Base-by-base conservation (phyloP, 2,329 filamentous ascomycete species). In the Peltaster fructicola region DNA sequence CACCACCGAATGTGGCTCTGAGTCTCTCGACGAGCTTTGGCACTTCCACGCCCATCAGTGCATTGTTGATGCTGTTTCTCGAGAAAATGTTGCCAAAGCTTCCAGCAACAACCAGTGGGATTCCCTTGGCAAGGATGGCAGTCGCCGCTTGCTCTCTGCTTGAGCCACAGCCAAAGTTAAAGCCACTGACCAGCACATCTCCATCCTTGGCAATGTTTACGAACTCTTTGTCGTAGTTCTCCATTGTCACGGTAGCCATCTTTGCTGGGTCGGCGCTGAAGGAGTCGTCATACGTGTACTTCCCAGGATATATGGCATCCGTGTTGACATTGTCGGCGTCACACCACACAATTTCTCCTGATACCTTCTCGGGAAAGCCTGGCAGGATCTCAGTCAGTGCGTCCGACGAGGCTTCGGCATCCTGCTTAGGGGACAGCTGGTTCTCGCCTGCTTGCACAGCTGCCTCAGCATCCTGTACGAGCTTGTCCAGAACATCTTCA, bases 191-290 rank as follows among this genome's bases (percentile, higher is more conserved):
- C 1, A 93, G 65, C 27, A 93, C 79, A 41, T 95, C 84, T 23
- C 69, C 71, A 0, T 66, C 45, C 35, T 65, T 64, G 22, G 76
- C 73, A 17, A 73, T 58, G 1, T 53, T 49, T 7, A 61, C 50
- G 47, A 93, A 93, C 0, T 58, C 47, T 0, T 64, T 54, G 46
- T 95, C 85, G 54, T 92, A 95, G 61, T 95, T 95, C 47, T 76
- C 66, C 82, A 95, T 93, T 51, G 77, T 84, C 1, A 84, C 82
- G 36, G 77, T 59, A 0, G 81, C 80, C 85, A 95, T 93, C 29
- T 69, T 69, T 32, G 80, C 74, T 1, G 54, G 58, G 0, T 76
- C 55, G 0, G 93, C 60, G 0, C 76, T 56, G 1, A 95, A 62
- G 40, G 78, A 65, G 44, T 95, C 84, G 46, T 90, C 80, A 52